phyloP scores from a whole-genome alignment of 2,329 filamentous ascomycete genomes.

The Colletotrichum noveboracense region DNA sequence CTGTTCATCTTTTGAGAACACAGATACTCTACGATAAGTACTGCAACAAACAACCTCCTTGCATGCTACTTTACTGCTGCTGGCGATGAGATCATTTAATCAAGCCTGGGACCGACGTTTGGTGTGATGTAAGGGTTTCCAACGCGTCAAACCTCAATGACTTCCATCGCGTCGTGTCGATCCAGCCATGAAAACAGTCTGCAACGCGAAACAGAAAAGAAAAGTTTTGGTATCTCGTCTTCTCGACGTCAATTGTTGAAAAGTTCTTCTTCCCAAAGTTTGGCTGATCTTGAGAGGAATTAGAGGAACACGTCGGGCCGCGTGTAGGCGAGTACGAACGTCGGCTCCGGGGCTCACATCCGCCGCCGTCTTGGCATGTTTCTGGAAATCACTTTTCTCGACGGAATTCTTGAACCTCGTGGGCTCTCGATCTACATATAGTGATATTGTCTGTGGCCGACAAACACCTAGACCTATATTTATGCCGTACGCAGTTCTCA shows the following conservation, averaged over 20 bases:
- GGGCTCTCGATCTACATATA: background rate
- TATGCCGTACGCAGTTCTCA: background rate
- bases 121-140: no score
- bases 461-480: background rate
- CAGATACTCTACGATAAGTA: no score
- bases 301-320: background rate
- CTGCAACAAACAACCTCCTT: no score
- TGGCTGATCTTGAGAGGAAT: background rate
- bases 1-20: no score
- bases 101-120: no score
- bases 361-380: background rate
- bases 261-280: background rate
- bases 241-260: fast-evolving
- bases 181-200: no score
- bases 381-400: background rate
- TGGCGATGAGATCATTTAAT: no score
- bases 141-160: no score
- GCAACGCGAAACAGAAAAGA: no score
- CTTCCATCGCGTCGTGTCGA: no score
- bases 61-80: no score
- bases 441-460: background rate
- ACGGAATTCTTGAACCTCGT: background rate
- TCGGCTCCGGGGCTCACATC: background rate
- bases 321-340: background rate
- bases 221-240: no score